Evolutionary conservation across 768 basidiomycete genomes (phyloP).

Genomic region (Cystofilobasidium capitatum): DNA sequence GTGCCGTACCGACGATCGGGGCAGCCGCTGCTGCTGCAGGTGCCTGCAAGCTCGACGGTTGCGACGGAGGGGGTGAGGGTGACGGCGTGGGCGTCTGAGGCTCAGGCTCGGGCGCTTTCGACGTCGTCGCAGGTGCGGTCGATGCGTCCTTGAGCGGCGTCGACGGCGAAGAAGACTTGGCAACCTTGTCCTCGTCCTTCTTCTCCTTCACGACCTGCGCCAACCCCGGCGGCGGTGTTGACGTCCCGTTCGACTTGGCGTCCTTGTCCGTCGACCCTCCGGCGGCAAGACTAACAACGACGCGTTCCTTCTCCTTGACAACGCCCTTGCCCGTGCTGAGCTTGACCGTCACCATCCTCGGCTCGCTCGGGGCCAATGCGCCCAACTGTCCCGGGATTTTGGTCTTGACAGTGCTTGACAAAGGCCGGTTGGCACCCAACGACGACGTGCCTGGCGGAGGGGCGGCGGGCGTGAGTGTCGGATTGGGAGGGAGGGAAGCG

Average conservation of each 20-base stretch:
- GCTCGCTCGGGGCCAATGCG: not conserved
- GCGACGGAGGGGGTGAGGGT: not conserved
- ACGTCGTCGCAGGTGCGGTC: not conserved
- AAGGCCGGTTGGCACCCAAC: not conserved
- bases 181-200: not conserved
- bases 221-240: constrained; percentile 6
- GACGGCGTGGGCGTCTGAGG: not conserved
- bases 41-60: not conserved
- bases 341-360: not conserved
- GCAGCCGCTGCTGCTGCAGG: not conserved
- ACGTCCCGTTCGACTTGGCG: not conserved
- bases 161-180: constrained; percentile 15
- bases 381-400: not conserved
- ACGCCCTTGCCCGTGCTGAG: not conserved
- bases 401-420: not conserved
- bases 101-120: not conserved
- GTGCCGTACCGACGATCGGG: not conserved
- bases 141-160: constrained; percentile 8
- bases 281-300: not conserved
- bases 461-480: constrained; percentile 7
- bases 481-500: constrained; percentile 31
- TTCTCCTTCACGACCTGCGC: not conserved
- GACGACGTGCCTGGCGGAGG: not conserved
- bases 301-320: not conserved
- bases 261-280: not conserved